Conservation (phyloP, 805 yeast species). For the Ogataea methanolica region DNA sequence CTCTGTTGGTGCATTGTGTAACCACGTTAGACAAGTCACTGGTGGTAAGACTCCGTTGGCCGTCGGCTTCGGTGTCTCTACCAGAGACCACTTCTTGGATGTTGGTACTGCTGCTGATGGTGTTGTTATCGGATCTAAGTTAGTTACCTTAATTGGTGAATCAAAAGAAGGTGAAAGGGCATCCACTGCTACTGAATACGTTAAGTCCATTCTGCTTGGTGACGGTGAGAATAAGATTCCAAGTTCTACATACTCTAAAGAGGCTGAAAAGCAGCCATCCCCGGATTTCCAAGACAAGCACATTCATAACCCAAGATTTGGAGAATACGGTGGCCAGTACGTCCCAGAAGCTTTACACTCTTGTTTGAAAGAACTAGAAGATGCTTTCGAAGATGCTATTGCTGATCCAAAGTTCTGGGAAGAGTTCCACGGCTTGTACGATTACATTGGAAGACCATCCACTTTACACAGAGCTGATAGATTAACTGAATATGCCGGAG, state of each 20-base stretch:
- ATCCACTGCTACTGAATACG: slow-evolving; percentile 61
- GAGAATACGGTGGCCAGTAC: slow-evolving; percentile 97
- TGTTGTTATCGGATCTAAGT: slow-evolving; percentile 90
- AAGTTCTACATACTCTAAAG: slow-evolving; percentile 16
- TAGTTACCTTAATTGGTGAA: slow-evolving; percentile 66
- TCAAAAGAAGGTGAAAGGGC: slow-evolving; percentile 59
- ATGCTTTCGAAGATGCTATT: slow-evolving; percentile 79
- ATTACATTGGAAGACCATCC: slow-evolving; percentile 96
- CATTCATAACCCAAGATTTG: slow-evolving; percentile 74
- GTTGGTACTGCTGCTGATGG: slow-evolving; percentile 88
- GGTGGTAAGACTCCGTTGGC: slow-evolving; percentile 77
- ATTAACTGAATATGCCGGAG: slow-evolving; percentile 85
- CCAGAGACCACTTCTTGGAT: slow-evolving; percentile 79
- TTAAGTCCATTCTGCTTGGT: slow-evolving; percentile 62
- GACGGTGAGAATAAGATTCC: slow-evolving; percentile 33
- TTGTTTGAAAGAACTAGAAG: slow-evolving; percentile 84
- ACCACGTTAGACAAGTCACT: slow-evolving; percentile 71
- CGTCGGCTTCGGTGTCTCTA: slow-evolving; percentile 95
- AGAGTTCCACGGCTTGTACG: slow-evolving; percentile 77
- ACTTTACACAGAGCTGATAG: slow-evolving; percentile 87
- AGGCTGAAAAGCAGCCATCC: slow-evolving; percentile 10
- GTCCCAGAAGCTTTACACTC: slow-evolving; percentile 96
- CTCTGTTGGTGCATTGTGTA: slow-evolving; percentile 63
- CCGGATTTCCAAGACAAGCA: slow-evolving; percentile 52
- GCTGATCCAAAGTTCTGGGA: slow-evolving; percentile 93